A percentile compares a stretch with the other conserved stretches of the same genome.
phyloP scores from a whole-genome alignment of 176 grass and related monocot species.

The Olyra latifolia region DNA sequence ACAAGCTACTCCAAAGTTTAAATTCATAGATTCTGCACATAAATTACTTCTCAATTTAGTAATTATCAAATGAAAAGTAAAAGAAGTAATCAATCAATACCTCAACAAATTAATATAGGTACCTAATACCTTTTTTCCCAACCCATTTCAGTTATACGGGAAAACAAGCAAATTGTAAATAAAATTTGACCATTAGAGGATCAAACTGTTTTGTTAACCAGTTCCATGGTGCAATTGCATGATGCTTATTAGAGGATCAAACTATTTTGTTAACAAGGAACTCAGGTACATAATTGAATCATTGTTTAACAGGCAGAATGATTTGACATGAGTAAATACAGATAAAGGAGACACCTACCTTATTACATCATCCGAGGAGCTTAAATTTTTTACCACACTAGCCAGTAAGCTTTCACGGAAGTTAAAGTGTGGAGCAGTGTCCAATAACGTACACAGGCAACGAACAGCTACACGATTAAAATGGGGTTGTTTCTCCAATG shows the following conservation, averaged over 20 bases:
- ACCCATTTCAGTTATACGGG: not conserved
- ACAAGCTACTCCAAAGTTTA: not conserved
- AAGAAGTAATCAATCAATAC: conserved; percentile 4
- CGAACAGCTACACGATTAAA: conserved; percentile 65
- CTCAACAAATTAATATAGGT: not conserved
- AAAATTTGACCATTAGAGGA: conserved; percentile 4
- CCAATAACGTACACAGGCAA: conserved; percentile 81
- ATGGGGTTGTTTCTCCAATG: conserved; percentile 62
- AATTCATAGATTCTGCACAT: not conserved
- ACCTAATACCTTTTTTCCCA: not conserved
- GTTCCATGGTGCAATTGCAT: not conserved
- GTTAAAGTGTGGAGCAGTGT: conserved; percentile 87
- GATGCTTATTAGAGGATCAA: not conserved
- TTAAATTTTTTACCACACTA: conserved; percentile 80
- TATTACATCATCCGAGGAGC: conserved; percentile 75
- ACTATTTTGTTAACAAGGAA: conserved; percentile 1
- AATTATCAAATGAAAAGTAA: not conserved
- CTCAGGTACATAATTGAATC: not conserved
- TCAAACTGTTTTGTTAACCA: not conserved
- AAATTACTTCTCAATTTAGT: not conserved
- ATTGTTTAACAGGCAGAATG: not conserved
- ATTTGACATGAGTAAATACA: conserved; percentile 14
- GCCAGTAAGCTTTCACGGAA: conserved; percentile 77
- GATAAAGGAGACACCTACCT: conserved; percentile 39
- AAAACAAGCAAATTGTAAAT: not conserved